Evolutionary conservation across 345 rosid species (phyloP), one percentile per base, ranked within the genome.

Genomic region (Chamaenerion angustifolium): DNA sequence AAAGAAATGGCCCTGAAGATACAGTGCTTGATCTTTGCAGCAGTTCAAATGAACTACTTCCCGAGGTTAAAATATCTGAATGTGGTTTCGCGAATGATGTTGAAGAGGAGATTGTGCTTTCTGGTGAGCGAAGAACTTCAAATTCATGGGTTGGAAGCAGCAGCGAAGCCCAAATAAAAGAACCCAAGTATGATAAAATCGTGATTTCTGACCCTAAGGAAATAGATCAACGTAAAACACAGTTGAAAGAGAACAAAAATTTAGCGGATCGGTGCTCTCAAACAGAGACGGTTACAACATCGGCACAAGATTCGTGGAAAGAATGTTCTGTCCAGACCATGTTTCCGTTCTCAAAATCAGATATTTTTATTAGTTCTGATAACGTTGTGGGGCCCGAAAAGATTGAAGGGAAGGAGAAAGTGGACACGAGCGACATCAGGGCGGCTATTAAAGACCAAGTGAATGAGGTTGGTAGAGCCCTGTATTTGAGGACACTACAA

Each of bases 381-480:
- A 27, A 54, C 45, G 55, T 63, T 53, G 52, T 56, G 52, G 61
- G 57, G 53, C 63, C 67, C 16, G 83, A 85, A 16, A 85, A 74
- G 63, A 81, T 60, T 58, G 90, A 77, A 56, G 90, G 85, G 45
- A 84, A 82, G 70, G 77, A 69, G 60, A 82, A 75, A 68, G 69
- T 74, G 11, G 77, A 31, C 37, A 31, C 37, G 10, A 7, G 37
- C 8, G 37, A 76, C 21, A 43, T 61, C 43, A 70, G 88, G 65
- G 69, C 57, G 35, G 76, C 74, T n/a, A 80, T 80, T 60, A 93
- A 85, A 56, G 80, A 85, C 62, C 95, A 88, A 72, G 94, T 79
- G 65, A 88, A 90, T 52, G 96, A 93, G 56, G 84, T 81, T 63
- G 96, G 94, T 64, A 79, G 86, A 64, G 84, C 92, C 51, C 73